These are phyloP conservation scores for Sclerotiophoma versabilis DNA, from an alignment of 2,329 filamentous ascomycete species.

Conservation along the genomic window DNA sequence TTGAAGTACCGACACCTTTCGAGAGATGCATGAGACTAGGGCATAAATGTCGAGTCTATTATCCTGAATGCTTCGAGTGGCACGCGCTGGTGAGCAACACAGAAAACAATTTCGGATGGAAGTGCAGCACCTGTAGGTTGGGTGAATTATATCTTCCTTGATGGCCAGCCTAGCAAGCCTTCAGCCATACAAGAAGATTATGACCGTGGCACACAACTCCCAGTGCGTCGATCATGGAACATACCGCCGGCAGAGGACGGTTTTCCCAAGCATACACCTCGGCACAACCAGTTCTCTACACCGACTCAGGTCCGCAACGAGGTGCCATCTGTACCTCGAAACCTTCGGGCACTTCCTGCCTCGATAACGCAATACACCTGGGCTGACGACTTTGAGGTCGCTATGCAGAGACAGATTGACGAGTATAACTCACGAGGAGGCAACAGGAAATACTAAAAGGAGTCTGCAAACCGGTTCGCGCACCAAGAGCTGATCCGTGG, in stretches of 20 bases:
- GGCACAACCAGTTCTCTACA: not conserved
- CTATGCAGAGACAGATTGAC: not conserved
- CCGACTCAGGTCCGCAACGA: not conserved
- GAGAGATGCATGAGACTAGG: not conserved
- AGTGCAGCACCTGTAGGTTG: not conserved
- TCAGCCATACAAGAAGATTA: not conserved
- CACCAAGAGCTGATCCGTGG: not conserved
- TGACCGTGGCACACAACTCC: too few relatives aligned
- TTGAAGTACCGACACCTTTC: not conserved
- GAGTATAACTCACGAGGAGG: not conserved
- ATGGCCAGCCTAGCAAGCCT: not conserved
- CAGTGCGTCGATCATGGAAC: not conserved
- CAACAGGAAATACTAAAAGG: not conserved
- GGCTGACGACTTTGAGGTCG: not conserved
- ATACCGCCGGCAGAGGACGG: not conserved
- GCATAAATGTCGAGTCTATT: not conserved
- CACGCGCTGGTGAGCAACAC: too few relatives aligned
- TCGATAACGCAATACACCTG: not conserved
- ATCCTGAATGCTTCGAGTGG: constrained; percentile 6
- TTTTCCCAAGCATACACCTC: not conserved
- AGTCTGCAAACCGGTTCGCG: not conserved
- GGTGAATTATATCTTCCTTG: not conserved
- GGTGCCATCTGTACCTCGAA: too few relatives aligned
- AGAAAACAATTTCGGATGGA: not conserved
- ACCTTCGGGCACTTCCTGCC: not conserved